A percentile compares a stretch with the other conserved stretches of the same genome.
phyloP scores from a whole-genome alignment of 768 basidiomycete genomes.

The Rhodotorula sphaerocarpa region DNA sequence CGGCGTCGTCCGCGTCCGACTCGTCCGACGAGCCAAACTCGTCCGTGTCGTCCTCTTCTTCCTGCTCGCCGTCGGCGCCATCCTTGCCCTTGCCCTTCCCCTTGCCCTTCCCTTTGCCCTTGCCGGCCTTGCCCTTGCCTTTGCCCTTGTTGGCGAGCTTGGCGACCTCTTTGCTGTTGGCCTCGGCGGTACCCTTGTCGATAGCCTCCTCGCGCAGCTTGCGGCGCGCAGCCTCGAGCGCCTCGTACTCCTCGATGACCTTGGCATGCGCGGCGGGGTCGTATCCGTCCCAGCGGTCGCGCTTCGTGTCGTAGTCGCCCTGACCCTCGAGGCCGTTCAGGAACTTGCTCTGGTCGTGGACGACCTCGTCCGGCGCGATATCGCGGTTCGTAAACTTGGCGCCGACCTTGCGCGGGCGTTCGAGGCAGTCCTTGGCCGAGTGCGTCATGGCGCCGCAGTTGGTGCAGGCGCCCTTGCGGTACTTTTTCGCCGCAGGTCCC shows the following conservation, averaged over 20 bases:
- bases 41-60: constrained; percentile 77
- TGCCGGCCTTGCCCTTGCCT: constrained; percentile 38
- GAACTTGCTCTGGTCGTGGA: constrained; percentile 65
- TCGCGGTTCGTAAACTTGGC: constrained; percentile 84
- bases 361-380: constrained; percentile 82
- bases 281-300: constrained; percentile 98
- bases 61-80: constrained; percentile 44
- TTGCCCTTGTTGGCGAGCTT: constrained; percentile 78
- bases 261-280: constrained; percentile 75
- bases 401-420: constrained; percentile 90
- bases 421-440: constrained; percentile 80
- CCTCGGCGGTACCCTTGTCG: constrained; percentile 82
- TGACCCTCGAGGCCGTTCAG: constrained; percentile 31
- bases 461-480: constrained; percentile 94
- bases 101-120: constrained; percentile 49
- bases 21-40: constrained; percentile 87
- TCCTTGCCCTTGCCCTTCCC: too few species aligned
- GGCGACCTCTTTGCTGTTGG: constrained; percentile 77
- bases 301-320: constrained; percentile 73
- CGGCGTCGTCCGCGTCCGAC: constrained; percentile 60
- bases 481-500: constrained; percentile 91
- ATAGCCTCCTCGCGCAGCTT: constrained; percentile 92
- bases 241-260: constrained; percentile 89
- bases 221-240: constrained; percentile 80
- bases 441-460: constrained; percentile 98